Percentiles rank a stretch among this genome's conserved stretches.
These are phyloP conservation scores for Fusarium incarnatum DNA, from an alignment of 2,329 filamentous ascomycete genomes.

Conservation along the genomic window DNA sequence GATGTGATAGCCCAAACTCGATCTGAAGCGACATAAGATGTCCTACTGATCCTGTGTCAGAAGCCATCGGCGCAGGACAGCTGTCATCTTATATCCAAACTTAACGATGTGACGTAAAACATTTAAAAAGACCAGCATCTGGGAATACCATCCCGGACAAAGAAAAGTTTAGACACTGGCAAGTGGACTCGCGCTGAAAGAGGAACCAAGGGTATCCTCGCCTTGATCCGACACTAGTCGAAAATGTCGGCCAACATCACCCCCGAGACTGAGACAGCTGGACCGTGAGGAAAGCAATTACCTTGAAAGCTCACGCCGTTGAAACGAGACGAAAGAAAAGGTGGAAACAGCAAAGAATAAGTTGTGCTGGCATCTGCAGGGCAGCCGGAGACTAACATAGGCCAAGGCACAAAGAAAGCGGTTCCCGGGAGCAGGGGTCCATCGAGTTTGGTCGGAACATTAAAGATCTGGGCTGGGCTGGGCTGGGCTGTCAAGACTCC, in stretches of 20 bases:
- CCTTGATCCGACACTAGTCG: neutral
- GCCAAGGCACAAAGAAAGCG: slow-evolving; percentile 23
- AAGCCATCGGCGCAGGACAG: neutral
- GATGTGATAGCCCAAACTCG: neutral
- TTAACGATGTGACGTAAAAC: neutral
- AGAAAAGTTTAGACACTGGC: neutral
- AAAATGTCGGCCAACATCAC: slow-evolving; percentile 1
- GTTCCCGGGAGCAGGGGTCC: slow-evolving; percentile 11
- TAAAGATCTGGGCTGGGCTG: neutral
- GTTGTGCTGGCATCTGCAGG: slow-evolving; percentile 30
- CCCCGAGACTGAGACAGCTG: slow-evolving; percentile 1
- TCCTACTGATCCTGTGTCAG: neutral
- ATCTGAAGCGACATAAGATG: neutral
- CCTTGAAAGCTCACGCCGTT: neutral
- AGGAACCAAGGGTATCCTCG: slow-evolving; percentile 13
- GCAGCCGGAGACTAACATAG: slow-evolving; percentile 13
- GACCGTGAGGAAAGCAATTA: slow-evolving; percentile 23
- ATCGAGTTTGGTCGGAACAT: slow-evolving; percentile 14
- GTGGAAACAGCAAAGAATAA: slow-evolving; percentile 13
- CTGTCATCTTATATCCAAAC: neutral
- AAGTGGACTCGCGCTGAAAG: slow-evolving; percentile 4
- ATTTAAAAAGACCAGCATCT: neutral
- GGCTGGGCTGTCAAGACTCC: neutral
- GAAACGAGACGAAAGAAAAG: slow-evolving; percentile 11
- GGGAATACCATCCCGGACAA: neutral